These are phyloP conservation scores for Coniferiporia weirii DNA, from an alignment of 1,284 basidiomycete species.

Conservation along the genomic window DNA sequence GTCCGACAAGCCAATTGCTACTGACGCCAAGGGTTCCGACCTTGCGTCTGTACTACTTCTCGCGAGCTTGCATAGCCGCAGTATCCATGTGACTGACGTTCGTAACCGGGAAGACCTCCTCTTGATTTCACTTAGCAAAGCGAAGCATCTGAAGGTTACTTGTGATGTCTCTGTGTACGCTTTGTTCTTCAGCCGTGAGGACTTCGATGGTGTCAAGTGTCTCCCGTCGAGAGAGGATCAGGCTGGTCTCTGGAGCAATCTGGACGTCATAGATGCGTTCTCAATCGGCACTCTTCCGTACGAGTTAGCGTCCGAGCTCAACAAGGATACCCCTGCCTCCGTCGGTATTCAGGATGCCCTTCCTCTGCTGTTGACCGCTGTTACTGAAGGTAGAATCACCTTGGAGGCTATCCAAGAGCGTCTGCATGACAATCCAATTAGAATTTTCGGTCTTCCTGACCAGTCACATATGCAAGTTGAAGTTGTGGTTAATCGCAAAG, in stretches of 20 bases:
- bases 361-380: conserved; percentile 85
- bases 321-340: conserved; percentile 60
- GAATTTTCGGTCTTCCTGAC: conserved; percentile 89
- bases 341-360: conserved; percentile 88
- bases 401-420: conserved; percentile 80
- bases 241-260: conserved; percentile 80
- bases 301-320: conserved; percentile 65
- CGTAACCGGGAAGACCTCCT: conserved; percentile 84
- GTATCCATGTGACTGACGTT: conserved; percentile 93
- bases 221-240: conserved; percentile 82
- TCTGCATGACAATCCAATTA: conserved; percentile 87
- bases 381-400: conserved; percentile 74
- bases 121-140: conserved; percentile 92
- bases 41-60: conserved; percentile 91
- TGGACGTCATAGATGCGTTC: conserved; percentile 87
- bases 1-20: conserved; percentile 85
- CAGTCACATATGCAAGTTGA: conserved; percentile 88
- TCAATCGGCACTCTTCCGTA: conserved; percentile 86
- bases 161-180: conserved; percentile 95
- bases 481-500: conserved; percentile 80
- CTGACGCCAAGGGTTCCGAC: conserved; percentile 89
- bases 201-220: conserved; percentile 61
- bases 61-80: conserved; percentile 87
- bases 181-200: conserved; percentile 82
- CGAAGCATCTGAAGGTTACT: conserved; percentile 90